Conservation (phyloP, 768 basidiomycete genomes). For the Lactarius indigo region DNA sequence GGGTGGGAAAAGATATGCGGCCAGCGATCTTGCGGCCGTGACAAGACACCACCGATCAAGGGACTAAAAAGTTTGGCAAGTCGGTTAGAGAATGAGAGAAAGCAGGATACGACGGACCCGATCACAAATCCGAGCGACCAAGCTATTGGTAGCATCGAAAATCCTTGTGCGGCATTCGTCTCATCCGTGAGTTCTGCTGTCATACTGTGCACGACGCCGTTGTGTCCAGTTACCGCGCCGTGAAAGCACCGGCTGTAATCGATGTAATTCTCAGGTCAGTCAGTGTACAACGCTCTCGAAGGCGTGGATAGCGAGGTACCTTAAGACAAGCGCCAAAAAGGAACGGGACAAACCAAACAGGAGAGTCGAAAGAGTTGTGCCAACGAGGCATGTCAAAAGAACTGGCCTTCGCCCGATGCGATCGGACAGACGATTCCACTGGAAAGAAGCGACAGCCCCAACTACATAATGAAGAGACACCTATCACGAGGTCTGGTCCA, state of each 20-base stretch:
- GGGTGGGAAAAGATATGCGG: constrained; percentile 15
- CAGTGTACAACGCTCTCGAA: neutral
- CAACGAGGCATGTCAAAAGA: neutral
- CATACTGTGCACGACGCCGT: neutral
- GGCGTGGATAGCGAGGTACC: neutral
- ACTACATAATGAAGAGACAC: neutral
- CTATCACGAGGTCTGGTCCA: neutral
- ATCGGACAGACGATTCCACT: neutral
- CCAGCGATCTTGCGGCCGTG: constrained; percentile 26
- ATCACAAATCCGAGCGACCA: too few relatives aligned
- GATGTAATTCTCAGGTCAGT: neutral
- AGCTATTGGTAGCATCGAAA: too few relatives aligned
- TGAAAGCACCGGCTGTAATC: neutral
- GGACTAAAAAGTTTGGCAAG: constrained; percentile 12
- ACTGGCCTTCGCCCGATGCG: neutral
- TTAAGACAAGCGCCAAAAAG: neutral
- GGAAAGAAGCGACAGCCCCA: neutral
- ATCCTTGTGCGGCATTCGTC: neutral
- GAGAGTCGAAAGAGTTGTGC: neutral
- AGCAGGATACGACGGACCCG: too few relatives aligned
- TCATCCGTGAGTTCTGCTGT: neutral
- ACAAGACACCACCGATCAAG: constrained; percentile 25
- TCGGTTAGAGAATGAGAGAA: too few relatives aligned
- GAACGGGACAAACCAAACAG: neutral
- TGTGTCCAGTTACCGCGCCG: neutral